Evolutionary conservation across 2,329 filamentous ascomycete species (phyloP), one percentile per base, ranked within the genome.

Genomic region (Fusarium penzigii): DNA sequence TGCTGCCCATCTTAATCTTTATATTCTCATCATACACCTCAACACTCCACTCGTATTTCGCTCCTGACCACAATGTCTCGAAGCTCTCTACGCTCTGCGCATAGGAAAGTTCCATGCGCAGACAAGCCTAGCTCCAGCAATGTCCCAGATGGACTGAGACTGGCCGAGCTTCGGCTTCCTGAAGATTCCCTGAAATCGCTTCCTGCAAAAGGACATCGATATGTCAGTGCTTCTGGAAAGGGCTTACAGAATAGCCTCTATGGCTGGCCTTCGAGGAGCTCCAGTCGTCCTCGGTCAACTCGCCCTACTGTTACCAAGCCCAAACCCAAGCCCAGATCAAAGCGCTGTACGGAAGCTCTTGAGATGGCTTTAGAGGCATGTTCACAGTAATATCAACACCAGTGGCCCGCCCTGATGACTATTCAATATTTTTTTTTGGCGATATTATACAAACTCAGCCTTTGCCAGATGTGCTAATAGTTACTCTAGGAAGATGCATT

Each of bases 401-500:
- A 36, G 32, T 36, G 32, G 32, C 32, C 32, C 10, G 32, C 10
- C 32, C 5, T 12, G 32, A 36, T 14, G 32, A 11, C 20, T 25
- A 25, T 36, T 36, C 32, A 36, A 32, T 32, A 6, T 11, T 32
- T 32, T 36, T 7, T 7, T 25, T 7, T 7, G 4, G 20, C 5
- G 32, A 36, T 36, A 36, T 14, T 36, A 3, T 11, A 44, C 38
- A 3, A 20, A 10, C 32, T 29, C n/a, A 10, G 34, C 29, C 16
- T 29, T 42, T 12, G 32, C 36, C 16, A 25, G 20, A 14, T 32
- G 8, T 51, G 10, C 65, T 69, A 55, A 68, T 51, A 16, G 5
- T 17, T 49, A 3, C 14, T 25, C 13, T 45, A 97, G 92, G 94
- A 97, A 76, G 94, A 97, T 55, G 78, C 82, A 5, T 99, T 96